These are phyloP conservation scores for Stagonosporopsis rhizophila DNA, from an alignment of 2,329 filamentous ascomycete genomes.

Conservation along the genomic window DNA sequence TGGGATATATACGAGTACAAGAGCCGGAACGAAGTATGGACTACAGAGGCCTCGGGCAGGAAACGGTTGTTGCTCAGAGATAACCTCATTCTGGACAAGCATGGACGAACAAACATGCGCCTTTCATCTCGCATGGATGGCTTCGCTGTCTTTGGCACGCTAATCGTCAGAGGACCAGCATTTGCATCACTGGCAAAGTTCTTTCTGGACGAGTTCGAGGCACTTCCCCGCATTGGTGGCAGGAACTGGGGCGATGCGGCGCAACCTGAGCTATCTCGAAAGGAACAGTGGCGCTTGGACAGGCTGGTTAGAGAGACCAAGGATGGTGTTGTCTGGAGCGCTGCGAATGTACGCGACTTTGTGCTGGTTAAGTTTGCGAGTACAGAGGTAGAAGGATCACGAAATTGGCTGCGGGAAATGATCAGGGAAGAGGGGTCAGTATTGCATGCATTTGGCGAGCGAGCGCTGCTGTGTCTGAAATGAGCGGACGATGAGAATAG, in stretches of 20 bases:
- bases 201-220: slow-evolving; percentile 79
- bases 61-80: slow-evolving; percentile 80
- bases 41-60: slow-evolving; percentile 47
- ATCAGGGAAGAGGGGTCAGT: slow-evolving; percentile 77
- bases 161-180: slow-evolving; percentile 79
- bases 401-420: slow-evolving; percentile 80
- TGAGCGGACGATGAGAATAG: slow-evolving; percentile 17
- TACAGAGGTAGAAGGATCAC: slow-evolving; percentile 78
- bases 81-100: slow-evolving; percentile 74
- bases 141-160: slow-evolving; percentile 80
- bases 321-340: slow-evolving; percentile 48
- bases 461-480: slow-evolving; percentile 73
- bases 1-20: slow-evolving; percentile 84
- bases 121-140: slow-evolving; percentile 69
- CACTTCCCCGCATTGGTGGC: slow-evolving; percentile 80
- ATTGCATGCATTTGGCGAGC: slow-evolving; percentile 74
- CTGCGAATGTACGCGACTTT: slow-evolving; percentile 63
- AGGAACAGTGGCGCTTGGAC: slow-evolving; percentile 58
- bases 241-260: slow-evolving; percentile 70
- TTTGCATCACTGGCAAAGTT: slow-evolving; percentile 72
- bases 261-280: slow-evolving; percentile 46
- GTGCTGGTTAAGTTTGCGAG: slow-evolving; percentile 92
- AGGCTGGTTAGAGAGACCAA: slow-evolving; percentile 65
- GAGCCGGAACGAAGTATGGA: slow-evolving; percentile 89
- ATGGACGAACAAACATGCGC: slow-evolving; percentile 42